phyloP scores from a whole-genome alignment of 306 rosid genomes.

The Citrullus amarus region DNA sequence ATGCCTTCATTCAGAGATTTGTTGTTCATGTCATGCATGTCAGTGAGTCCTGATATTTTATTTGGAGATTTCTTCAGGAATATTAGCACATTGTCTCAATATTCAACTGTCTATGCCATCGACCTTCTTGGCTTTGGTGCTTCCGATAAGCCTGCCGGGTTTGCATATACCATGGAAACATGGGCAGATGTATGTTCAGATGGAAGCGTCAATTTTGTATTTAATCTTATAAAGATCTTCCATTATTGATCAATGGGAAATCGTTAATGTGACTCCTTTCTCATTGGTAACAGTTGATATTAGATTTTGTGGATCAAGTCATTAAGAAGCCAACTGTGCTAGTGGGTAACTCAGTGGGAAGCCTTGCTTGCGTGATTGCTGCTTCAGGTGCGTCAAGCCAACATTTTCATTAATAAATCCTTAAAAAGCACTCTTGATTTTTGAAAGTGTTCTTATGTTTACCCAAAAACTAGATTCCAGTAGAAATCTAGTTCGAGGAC shows the following conservation, averaged over 20 bases:
- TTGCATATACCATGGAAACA: slow-evolving; percentile 77
- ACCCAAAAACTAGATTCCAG: slow-evolving; percentile 33
- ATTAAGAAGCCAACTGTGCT: slow-evolving; percentile 70
- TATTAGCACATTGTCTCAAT: slow-evolving; percentile 41
- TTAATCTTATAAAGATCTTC: neutral
- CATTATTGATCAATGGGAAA: neutral
- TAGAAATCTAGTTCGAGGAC: slow-evolving; percentile 47
- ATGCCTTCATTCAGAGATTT: neutral
- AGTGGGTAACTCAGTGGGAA: slow-evolving; percentile 87
- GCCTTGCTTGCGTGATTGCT: slow-evolving; percentile 89
- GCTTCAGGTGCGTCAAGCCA: slow-evolving; percentile 51
- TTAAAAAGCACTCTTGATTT: neutral
- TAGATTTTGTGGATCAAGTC: slow-evolving; percentile 73
- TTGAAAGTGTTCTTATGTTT: neutral
- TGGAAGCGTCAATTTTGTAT: slow-evolving; percentile 8
- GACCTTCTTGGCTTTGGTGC: slow-evolving; percentile 96
- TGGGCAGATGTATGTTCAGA: slow-evolving; percentile 59
- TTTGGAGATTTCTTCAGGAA: slow-evolving; percentile 39
- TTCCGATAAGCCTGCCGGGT: slow-evolving; percentile 74
- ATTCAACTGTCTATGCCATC: slow-evolving; percentile 68
- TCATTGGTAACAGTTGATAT: slow-evolving; percentile 47
- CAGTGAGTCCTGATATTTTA: neutral
- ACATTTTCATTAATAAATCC: neutral
- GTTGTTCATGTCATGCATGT: neutral
- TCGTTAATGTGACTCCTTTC: slow-evolving; percentile 3